Percentiles rank a stretch among this genome's conserved stretches.
Evolutionary conservation across 768 basidiomycete genomes (phyloP).

Genomic region (Boletus sp.): DNA sequence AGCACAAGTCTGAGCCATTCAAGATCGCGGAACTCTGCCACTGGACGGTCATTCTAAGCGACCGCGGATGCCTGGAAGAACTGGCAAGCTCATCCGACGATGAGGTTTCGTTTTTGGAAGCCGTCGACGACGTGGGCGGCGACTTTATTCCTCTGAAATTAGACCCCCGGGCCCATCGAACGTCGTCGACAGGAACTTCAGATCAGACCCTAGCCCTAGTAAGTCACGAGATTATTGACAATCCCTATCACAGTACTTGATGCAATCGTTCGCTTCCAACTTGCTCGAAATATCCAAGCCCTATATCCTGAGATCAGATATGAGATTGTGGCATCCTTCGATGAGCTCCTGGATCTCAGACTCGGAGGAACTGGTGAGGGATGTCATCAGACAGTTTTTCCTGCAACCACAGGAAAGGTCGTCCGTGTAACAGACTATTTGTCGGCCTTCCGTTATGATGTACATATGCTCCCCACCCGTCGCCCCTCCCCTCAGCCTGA

Average conservation of each 20-base stretch:
- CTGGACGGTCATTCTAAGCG: conserved; percentile 41
- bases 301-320: conserved; percentile 42
- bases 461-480: neutral
- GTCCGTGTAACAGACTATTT: conserved; percentile 45
- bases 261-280: conserved; percentile 23
- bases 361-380: conserved; percentile 11
- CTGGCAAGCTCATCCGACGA: too few relatives aligned
- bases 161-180: too few relatives aligned
- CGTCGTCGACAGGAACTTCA: conserved; percentile 32
- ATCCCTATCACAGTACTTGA: conserved; percentile 36
- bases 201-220: conserved; percentile 38
- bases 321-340: conserved; percentile 43
- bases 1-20: conserved; percentile 30
- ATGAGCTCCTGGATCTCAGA: conserved; percentile 32
- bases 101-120: too few relatives aligned
- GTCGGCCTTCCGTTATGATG: conserved; percentile 52
- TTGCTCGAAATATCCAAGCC: conserved; percentile 38
- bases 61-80: neutral
- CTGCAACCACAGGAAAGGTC: conserved; percentile 26
- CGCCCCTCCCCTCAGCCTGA: neutral
- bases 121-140: too few relatives aligned
- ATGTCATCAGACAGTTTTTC: neutral
- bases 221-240: conserved; percentile 26
- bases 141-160: too few relatives aligned
- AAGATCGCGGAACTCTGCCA: conserved; percentile 24